These are phyloP conservation scores for Aspergillus sparsus DNA, from an alignment of 495 filamentous ascomycete genomes.

Conservation along the genomic window DNA sequence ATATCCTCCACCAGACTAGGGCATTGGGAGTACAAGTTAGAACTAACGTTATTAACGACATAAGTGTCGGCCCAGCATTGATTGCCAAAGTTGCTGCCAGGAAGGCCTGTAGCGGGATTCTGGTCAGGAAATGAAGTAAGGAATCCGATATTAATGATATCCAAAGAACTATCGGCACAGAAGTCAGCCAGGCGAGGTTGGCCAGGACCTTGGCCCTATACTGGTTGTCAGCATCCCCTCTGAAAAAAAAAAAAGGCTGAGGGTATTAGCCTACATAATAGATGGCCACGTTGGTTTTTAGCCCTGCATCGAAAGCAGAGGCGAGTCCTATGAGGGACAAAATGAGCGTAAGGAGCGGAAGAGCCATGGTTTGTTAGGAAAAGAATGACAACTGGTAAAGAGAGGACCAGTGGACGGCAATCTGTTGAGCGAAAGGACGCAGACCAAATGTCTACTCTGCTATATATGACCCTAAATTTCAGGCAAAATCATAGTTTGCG, in stretches of 20 bases:
- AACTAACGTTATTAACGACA: conserved; percentile 2
- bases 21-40: conserved; percentile 9
- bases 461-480: conserved; percentile 31
- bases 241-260: background rate
- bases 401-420: conserved; percentile 19
- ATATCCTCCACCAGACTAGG: conserved; percentile 8
- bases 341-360: conserved; percentile 32
- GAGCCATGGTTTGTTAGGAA: conserved; percentile 31
- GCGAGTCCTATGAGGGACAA: conserved; percentile 35
- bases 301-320: conserved; percentile 50
- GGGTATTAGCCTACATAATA: conserved; percentile 56
- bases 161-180: conserved; percentile 59
- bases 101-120: conserved; percentile 14
- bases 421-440: conserved; percentile 50
- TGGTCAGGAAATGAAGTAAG: conserved; percentile 63
- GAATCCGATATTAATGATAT: conserved; percentile 70
- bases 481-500: conserved; percentile 16
- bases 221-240: background rate
- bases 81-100: conserved; percentile 17
- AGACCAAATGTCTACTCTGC: conserved; percentile 44
- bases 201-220: conserved; percentile 52
- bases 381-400: conserved; percentile 29
- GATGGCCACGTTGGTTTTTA: conserved; percentile 59
- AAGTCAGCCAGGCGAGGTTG: conserved; percentile 54
- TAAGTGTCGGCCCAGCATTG: conserved; percentile 20